A percentile compares a stretch with the other conserved stretches of the same genome.
Conservation (phyloP, 495 filamentous ascomycete genomes). For the Tuber microsphaerosporum region DNA sequence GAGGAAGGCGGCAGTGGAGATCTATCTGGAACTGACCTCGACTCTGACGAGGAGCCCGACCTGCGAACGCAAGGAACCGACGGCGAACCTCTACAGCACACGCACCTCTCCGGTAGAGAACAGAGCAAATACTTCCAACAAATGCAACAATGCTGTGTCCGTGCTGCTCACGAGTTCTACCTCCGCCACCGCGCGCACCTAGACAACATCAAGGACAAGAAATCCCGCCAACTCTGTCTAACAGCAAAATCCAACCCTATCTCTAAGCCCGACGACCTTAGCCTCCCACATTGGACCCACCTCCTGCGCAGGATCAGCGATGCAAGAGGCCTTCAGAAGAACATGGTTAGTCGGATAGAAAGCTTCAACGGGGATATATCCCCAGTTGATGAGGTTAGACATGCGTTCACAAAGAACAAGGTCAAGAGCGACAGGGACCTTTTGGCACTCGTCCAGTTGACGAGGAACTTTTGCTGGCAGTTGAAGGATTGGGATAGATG, state of each 20-base stretch:
- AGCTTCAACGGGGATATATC: constrained; percentile 40
- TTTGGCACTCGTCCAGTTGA: constrained; percentile 38
- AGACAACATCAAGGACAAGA: constrained; percentile 32
- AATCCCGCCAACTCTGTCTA: constrained; percentile 25
- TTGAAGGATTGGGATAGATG: constrained; percentile 41
- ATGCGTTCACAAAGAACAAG: constrained; percentile 38
- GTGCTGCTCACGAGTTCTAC: constrained; percentile 35
- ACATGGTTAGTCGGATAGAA: constrained; percentile 36
- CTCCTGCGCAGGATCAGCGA: constrained; percentile 38
- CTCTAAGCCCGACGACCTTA: constrained; percentile 28
- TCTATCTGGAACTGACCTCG: constrained; percentile 9
- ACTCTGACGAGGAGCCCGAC: constrained; percentile 30
- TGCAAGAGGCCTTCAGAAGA: constrained; percentile 28
- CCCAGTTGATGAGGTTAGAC: constrained; percentile 40
- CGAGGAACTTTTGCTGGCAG: constrained; percentile 41
- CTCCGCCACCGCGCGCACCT: constrained; percentile 26
- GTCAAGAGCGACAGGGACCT: constrained; percentile 39
- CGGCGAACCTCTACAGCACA: constrained; percentile 29
- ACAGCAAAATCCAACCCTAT: constrained; percentile 32
- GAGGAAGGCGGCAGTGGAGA: background rate
- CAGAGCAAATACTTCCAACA: constrained; percentile 36
- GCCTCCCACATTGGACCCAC: constrained; percentile 40
- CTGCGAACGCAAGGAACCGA: background rate
- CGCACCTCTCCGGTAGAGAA: constrained; percentile 21
- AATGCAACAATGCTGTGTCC: constrained; percentile 33